Evolutionary conservation across 148 eudicot genomes (phyloP).

Genomic region (Cornus florida): DNA sequence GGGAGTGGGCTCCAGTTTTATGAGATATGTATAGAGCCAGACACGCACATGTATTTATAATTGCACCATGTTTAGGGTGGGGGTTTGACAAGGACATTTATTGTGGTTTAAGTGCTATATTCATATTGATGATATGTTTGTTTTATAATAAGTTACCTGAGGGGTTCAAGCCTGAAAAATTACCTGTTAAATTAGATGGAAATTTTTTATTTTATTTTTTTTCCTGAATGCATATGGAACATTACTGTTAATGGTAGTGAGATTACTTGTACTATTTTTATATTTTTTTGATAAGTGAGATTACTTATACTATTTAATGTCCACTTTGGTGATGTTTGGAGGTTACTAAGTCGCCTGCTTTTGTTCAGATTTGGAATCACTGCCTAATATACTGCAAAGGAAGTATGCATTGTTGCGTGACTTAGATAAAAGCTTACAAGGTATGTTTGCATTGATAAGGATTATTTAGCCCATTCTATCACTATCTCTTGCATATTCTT

Average conservation of each 20-base stretch:
- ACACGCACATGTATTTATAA: background rate
- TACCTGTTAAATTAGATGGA: background rate
- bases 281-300: too few species aligned
- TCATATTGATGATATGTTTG: background rate
- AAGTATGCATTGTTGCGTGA: constrained; percentile 83
- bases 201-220: too few species aligned
- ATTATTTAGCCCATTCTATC: constrained; percentile 6
- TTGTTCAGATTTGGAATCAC: constrained; percentile 71
- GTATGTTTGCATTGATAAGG: constrained; percentile 30
- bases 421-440: constrained; percentile 85
- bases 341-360: constrained; percentile 2
- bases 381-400: constrained; percentile 74
- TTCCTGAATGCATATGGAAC: too few species aligned
- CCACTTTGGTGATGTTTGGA: background rate
- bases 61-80: background rate
- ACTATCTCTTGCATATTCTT: background rate
- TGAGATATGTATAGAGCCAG: too few species aligned
- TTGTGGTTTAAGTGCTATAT: background rate
- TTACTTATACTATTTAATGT: background rate
- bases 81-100: background rate
- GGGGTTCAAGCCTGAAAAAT: background rate
- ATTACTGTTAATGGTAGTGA: too few species aligned
- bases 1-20: background rate
- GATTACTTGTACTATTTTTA: background rate
- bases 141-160: background rate